A percentile compares a stretch with the other conserved stretches of the same genome.
Evolutionary conservation across 2,329 filamentous ascomycete genomes (phyloP).

Genomic region (Tolypocladium paradoxum): DNA sequence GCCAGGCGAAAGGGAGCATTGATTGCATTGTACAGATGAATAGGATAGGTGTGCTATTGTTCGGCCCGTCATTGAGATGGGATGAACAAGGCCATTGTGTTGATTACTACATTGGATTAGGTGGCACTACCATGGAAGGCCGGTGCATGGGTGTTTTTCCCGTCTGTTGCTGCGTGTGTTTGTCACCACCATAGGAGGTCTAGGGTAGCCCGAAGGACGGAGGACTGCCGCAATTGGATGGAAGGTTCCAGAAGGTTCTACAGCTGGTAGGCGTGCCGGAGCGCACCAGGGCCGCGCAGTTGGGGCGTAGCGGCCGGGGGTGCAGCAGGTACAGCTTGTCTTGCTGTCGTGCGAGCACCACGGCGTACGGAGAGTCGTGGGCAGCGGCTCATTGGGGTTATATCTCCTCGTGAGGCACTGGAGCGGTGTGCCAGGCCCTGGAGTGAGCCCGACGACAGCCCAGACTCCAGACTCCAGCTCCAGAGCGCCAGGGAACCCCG

Average conservation of each 20-base stretch:
- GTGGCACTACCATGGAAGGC: not conserved
- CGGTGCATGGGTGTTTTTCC: too few relatives aligned
- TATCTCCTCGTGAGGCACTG: not conserved
- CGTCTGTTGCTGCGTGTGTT: too few relatives aligned
- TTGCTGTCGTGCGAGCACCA: not conserved
- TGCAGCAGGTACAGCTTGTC: not conserved
- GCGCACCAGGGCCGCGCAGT: not conserved
- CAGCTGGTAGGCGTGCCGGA: not conserved
- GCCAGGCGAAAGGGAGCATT: not conserved
- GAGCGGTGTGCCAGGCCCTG: not conserved
- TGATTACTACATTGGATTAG: not conserved
- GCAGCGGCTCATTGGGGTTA: not conserved
- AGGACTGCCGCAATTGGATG: not conserved
- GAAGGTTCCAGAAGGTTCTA: slow-evolving; percentile 24
- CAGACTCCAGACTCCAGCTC: too few relatives aligned
- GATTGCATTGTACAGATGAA: not conserved
- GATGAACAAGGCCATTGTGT: not conserved
- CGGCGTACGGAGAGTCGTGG: not conserved
- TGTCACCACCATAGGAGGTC: not conserved
- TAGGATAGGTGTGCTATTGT: not conserved
- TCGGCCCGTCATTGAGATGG: not conserved
- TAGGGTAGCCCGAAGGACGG: not conserved
- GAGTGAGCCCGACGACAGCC: not conserved
- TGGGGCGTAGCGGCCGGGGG: not conserved
- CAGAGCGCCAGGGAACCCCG: not conserved